phyloP scores from a whole-genome alignment of 495 filamentous ascomycete species.

The Neurospora cerealis region DNA sequence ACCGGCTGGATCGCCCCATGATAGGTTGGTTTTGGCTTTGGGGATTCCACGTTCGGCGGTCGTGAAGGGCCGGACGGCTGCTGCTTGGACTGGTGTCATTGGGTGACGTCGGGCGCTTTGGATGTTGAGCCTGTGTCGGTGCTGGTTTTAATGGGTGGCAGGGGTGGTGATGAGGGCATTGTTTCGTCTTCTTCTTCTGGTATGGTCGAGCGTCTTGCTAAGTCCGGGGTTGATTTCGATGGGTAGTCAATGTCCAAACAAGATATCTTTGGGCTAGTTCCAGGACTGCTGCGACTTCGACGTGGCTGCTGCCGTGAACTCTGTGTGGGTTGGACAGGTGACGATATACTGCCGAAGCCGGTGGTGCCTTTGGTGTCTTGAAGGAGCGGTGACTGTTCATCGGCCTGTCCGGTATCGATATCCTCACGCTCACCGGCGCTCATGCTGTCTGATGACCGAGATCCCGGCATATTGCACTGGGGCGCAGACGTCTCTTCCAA shows the following conservation, averaged over 20 bases:
- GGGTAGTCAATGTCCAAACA: not conserved
- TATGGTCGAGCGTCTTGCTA: not conserved
- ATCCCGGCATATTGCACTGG: not conserved
- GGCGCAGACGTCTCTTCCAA: not conserved
- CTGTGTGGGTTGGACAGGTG: not conserved
- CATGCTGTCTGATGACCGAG: not conserved
- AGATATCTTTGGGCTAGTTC: not conserved
- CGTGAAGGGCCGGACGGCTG: not conserved
- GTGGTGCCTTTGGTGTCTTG: not conserved
- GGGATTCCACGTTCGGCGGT: not conserved
- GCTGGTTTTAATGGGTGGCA: not conserved
- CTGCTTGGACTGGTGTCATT: not conserved
- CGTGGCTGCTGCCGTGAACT: not conserved
- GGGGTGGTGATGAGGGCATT: not conserved
- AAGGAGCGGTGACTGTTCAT: not conserved
- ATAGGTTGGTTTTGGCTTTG: constrained; percentile 14
- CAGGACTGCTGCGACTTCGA: not conserved
- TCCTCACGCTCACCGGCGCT: not conserved
- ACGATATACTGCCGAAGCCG: not conserved
- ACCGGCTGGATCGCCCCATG: constrained; percentile 32
- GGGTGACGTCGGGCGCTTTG: not conserved
- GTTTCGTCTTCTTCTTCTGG: not conserved
- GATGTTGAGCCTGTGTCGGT: not conserved
- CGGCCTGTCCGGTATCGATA: not conserved
- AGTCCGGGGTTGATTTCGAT: not conserved